A percentile compares a stretch with the other conserved stretches of the same genome.
phyloP scores from a whole-genome alignment of 2,329 filamentous ascomycete species.

The Fusarium clavum region DNA sequence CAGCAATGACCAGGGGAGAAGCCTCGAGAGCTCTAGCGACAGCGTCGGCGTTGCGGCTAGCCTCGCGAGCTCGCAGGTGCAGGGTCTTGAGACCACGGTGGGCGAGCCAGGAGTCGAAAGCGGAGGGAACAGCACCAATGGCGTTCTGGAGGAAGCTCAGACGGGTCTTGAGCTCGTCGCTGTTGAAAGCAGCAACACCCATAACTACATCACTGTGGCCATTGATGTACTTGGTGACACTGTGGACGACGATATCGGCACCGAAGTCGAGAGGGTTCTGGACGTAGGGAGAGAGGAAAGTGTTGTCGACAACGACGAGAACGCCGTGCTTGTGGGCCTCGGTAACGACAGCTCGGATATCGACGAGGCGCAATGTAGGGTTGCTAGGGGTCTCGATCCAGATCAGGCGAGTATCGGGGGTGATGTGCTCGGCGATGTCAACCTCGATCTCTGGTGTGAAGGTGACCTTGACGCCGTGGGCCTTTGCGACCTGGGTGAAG shows the following conservation, averaged over 20 bases:
- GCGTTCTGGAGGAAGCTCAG: constrained; percentile 96
- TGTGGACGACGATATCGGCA: constrained; percentile 96
- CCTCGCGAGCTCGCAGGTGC: constrained; percentile 89
- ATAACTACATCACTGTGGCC: constrained; percentile 97
- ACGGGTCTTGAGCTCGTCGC: constrained; percentile 78
- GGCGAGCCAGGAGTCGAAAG: constrained; percentile 98
- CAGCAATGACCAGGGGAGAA: constrained; percentile 83
- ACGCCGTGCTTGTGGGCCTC: constrained; percentile 90
- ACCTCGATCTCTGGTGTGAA: constrained; percentile 94
- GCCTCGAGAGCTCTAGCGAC: constrained; percentile 82
- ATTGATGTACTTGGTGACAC: constrained; percentile 99
- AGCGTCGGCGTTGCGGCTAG: constrained; percentile 81
- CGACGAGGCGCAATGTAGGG: constrained; percentile 91
- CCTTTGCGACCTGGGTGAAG: constrained; percentile 96
- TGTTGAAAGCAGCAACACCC: constrained; percentile 97
- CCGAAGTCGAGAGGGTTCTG: constrained; percentile 96
- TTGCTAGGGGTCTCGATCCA: constrained; percentile 98
- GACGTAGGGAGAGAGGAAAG: constrained; percentile 94
- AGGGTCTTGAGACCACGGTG: constrained; percentile 97
- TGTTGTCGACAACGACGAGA: constrained; percentile 98
- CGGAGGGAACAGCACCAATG: constrained; percentile 91
- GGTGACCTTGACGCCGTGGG: constrained; percentile 93
- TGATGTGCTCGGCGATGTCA: constrained; percentile 87
- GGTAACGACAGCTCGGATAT: constrained; percentile 86
- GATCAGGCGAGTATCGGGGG: constrained; percentile 88